Percentiles rank a stretch among this genome's conserved stretches.
phyloP scores from a whole-genome alignment of 129 eudicot species.

The Chrysanthemum lavandulifolium region DNA sequence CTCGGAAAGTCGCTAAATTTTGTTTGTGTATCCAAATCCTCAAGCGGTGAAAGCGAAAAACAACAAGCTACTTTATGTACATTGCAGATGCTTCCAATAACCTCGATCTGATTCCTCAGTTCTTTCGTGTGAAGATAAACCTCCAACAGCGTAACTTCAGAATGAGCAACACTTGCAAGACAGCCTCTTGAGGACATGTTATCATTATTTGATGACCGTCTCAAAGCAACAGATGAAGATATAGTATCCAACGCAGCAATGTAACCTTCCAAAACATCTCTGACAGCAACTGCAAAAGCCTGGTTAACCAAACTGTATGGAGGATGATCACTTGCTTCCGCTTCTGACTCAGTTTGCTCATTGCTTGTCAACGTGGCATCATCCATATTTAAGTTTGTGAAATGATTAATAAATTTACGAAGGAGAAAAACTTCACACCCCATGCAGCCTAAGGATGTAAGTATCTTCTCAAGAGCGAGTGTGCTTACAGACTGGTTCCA shows the following conservation, averaged over 20 bases:
- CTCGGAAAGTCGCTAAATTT: slow-evolving; percentile 63
- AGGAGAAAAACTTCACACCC: slow-evolving; percentile 71
- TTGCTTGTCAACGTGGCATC: slow-evolving; percentile 19
- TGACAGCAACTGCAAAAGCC: slow-evolving; percentile 87
- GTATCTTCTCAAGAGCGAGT: slow-evolving; percentile 71
- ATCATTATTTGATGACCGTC: slow-evolving; percentile 45
- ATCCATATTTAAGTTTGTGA: slow-evolving; percentile 36
- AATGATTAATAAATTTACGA: slow-evolving; percentile 57
- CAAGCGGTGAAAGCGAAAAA: slow-evolving; percentile 50
- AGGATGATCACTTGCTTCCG: slow-evolving; percentile 28
- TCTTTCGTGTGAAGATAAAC: slow-evolving; percentile 73
- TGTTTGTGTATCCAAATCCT: slow-evolving; percentile 46
- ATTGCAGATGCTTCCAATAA: slow-evolving; percentile 76
- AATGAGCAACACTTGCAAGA: slow-evolving; percentile 65
- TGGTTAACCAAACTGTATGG: slow-evolving; percentile 72
- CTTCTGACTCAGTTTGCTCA: slow-evolving; percentile 6
- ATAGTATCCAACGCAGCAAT: slow-evolving; percentile 71
- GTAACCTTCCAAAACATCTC: slow-evolving; percentile 78
- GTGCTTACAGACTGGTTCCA: slow-evolving; percentile 79
- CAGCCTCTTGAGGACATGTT: slow-evolving; percentile 39
- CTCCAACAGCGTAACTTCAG: slow-evolving; percentile 80
- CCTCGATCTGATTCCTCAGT: slow-evolving; percentile 77
- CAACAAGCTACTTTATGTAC: slow-evolving; percentile 43
- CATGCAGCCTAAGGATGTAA: slow-evolving; percentile 65
- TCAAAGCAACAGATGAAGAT: slow-evolving; percentile 60